Evolutionary conservation across 192 early-diverging fungal species (phyloP).

Genomic region (Bifiguratus adelaidae): DNA sequence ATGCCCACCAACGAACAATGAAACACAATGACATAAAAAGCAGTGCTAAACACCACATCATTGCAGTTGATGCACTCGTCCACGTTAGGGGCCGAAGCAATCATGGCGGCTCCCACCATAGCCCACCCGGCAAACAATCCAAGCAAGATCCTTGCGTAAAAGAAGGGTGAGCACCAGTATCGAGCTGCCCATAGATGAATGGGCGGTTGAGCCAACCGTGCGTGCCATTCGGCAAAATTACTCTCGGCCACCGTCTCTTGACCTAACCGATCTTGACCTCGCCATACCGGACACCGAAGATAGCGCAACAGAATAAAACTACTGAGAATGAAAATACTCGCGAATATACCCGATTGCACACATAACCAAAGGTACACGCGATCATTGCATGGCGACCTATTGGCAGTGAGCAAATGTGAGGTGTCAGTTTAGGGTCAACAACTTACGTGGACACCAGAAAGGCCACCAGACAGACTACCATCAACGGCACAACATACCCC

Average conservation of each 20-base stretch:
- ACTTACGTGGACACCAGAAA: slow-evolving; percentile 17
- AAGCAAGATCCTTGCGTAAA: slow-evolving; percentile 11
- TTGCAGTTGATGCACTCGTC: slow-evolving; percentile 1
- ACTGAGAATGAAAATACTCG: too few species aligned
- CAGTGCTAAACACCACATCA: slow-evolving; percentile 11
- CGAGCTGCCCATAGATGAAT: too few species aligned
- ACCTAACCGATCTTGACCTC: too few species aligned
- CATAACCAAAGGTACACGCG: slow-evolving; percentile 23
- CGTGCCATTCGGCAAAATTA: too few species aligned
- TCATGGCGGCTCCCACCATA: slow-evolving; percentile 17
- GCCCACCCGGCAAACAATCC: slow-evolving; percentile 19
- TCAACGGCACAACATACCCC: slow-evolving; percentile 19
- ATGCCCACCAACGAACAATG: slow-evolving; percentile 15
- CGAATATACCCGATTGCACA: slow-evolving; percentile 16
- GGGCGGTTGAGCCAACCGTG: too few species aligned
- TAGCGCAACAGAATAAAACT: too few species aligned
- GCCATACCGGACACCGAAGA: too few species aligned
- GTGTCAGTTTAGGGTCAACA: neutral
- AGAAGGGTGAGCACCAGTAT: neutral
- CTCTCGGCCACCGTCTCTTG: too few species aligned
- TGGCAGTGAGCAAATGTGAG: neutral
- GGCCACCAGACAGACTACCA: slow-evolving; percentile 11
- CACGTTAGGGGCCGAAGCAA: slow-evolving; percentile 5
- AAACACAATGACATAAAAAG: slow-evolving; percentile 22
- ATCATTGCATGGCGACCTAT: slow-evolving; percentile 18